phyloP scores from a whole-genome alignment of 2,329 filamentous ascomycete species.

The Setomelanomma holmii region DNA sequence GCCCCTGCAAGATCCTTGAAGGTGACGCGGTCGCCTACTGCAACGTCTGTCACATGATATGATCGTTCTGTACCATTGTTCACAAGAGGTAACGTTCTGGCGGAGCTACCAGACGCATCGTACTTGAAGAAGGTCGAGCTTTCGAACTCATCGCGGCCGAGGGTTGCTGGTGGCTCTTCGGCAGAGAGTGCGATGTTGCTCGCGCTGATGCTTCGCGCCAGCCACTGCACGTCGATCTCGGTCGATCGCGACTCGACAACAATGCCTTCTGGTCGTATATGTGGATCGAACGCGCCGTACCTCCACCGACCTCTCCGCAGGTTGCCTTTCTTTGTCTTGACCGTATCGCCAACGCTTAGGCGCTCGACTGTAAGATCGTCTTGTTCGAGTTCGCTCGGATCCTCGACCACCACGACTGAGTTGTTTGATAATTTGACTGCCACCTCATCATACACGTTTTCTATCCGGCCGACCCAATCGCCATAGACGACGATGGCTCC shows the following conservation, averaged over 20 bases:
- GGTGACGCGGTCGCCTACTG: conserved; percentile 58
- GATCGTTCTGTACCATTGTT: conserved; percentile 32
- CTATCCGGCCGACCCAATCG: conserved; percentile 64
- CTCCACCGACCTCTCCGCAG: conserved; percentile 61
- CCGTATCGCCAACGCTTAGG: conserved; percentile 57
- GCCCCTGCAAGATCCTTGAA: conserved; percentile 63
- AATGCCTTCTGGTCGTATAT: conserved; percentile 57
- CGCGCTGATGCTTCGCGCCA: conserved; percentile 53
- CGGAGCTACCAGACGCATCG: conserved; percentile 45
- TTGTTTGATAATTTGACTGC: conserved; percentile 60
- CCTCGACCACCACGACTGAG: conserved; percentile 60
- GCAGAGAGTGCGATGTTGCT: conserved; percentile 21
- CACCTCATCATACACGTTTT: conserved; percentile 58
- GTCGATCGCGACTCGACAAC: conserved; percentile 59
- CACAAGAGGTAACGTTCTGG: conserved; percentile 28
- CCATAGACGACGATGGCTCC: conserved; percentile 62
- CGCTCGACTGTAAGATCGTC: conserved; percentile 45
- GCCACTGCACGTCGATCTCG: conserved; percentile 60
- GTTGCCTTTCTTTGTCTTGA: conserved; percentile 60
- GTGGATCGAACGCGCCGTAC: conserved; percentile 60
- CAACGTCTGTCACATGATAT: conserved; percentile 49
- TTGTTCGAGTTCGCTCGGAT: conserved; percentile 52
- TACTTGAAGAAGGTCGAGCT: conserved; percentile 53
- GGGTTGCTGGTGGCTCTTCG: conserved; percentile 41
- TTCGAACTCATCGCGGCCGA: conserved; percentile 51